Evolutionary conservation across 768 basidiomycete genomes (phyloP).

Genomic region (Kwoniella mangroviensis): DNA sequence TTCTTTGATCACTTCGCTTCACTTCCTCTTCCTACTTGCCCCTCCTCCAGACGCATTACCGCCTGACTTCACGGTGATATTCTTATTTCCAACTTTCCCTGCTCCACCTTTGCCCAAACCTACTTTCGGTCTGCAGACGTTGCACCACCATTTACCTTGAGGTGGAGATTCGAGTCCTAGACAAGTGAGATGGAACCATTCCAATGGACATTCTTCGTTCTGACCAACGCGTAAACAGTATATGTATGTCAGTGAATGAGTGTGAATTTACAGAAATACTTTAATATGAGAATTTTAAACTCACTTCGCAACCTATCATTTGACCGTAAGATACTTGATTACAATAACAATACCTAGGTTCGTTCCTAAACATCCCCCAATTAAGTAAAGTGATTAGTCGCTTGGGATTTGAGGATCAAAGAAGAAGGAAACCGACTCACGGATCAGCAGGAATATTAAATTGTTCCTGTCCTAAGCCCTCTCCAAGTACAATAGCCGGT

Average conservation of each 20-base stretch:
- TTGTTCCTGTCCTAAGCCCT: not conserved
- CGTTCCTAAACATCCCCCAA: conserved; percentile 36
- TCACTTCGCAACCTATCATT: conserved; percentile 57
- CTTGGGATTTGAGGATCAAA: not conserved
- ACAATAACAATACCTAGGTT: conserved; percentile 57
- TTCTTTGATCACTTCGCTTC: not conserved
- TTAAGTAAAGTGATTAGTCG: too few species aligned
- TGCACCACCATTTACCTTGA: conserved; percentile 52
- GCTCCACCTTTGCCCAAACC: conserved; percentile 35
- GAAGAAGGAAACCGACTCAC: conserved; percentile 29
- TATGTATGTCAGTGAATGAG: too few species aligned
- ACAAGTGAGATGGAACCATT: conserved; percentile 56
- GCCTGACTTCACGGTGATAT: not conserved
- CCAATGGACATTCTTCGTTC: conserved; percentile 56
- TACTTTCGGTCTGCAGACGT: conserved; percentile 43
- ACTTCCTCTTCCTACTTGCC: conserved; percentile 15
- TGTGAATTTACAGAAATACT: too few species aligned
- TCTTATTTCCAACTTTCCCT: conserved; percentile 18
- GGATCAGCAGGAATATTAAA: conserved; percentile 46
- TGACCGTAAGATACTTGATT: conserved; percentile 53
- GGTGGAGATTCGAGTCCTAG: conserved; percentile 41
- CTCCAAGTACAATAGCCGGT: conserved; percentile 1
- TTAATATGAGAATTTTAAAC: too few species aligned
- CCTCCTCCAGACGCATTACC: not conserved
- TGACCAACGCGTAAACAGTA: too few species aligned